Conservation (phyloP, 192 early-diverging fungal species). For the Coemansia sp. region DNA sequence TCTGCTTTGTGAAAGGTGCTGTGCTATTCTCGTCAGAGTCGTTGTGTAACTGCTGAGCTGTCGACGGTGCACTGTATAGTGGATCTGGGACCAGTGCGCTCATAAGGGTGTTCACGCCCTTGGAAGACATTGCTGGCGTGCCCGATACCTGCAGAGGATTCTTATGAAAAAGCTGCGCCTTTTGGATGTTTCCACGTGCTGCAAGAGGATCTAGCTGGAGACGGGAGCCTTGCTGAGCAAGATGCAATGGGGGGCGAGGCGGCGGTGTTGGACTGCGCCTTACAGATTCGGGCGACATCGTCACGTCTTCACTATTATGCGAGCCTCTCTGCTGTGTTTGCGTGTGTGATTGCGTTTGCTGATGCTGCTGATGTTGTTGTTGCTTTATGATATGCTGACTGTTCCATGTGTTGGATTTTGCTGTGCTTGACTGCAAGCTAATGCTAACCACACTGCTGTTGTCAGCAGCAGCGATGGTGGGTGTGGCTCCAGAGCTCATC, state of each 20-base stretch:
- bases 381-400: neutral
- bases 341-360: neutral
- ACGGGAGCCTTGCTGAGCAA: neutral
- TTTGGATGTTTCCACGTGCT: constrained; percentile 14
- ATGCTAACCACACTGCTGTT: neutral
- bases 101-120: constrained; percentile 52
- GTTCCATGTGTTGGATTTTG: constrained; percentile 35
- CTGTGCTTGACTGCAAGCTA: constrained; percentile 11
- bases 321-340: neutral
- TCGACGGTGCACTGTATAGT: constrained; percentile 28
- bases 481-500: neutral
- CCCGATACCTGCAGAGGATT: constrained; percentile 21
- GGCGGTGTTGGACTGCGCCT: constrained; percentile 7
- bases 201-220: constrained; percentile 5
- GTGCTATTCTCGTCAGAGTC: neutral
- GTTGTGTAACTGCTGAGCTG: constrained; percentile 13
- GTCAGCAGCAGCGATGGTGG: neutral
- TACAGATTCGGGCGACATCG: constrained; percentile 16
- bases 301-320: constrained; percentile 8
- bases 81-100: constrained; percentile 37
- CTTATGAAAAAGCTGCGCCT: constrained; percentile 44
- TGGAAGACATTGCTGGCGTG: constrained; percentile 12
- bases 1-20: constrained; percentile 14
- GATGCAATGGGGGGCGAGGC: constrained; percentile 10
- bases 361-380: neutral